Percentiles rank a stretch among this genome's conserved stretches.
phyloP scores from a whole-genome alignment of 2,329 filamentous ascomycete species.

The Ophiostoma populinum region DNA sequence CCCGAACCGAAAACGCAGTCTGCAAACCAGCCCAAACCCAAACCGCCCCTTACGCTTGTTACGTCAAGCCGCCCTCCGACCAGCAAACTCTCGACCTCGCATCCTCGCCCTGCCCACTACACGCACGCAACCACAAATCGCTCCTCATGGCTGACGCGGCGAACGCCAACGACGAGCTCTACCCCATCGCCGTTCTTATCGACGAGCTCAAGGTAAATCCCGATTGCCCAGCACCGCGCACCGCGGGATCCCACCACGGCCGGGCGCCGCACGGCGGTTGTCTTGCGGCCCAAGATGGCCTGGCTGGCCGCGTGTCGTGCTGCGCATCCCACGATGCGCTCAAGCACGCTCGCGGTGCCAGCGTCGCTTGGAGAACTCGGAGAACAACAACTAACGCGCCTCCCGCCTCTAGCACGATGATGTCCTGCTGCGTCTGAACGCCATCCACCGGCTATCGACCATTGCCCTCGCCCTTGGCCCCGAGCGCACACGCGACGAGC shows the following conservation, averaged over 20 bases:
- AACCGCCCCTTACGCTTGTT: neutral
- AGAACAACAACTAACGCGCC: constrained; percentile 6
- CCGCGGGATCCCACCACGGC: too few relatives aligned
- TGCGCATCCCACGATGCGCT: neutral
- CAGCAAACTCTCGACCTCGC: neutral
- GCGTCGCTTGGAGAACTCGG: neutral
- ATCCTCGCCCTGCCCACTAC: neutral
- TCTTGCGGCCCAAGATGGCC: neutral
- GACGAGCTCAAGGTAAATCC: constrained; percentile 85
- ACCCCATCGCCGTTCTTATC: constrained; percentile 98
- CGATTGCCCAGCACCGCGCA: neutral
- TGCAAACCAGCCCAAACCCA: too few relatives aligned
- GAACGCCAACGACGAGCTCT: constrained; percentile 93
- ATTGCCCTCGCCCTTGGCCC: constrained; percentile 92
- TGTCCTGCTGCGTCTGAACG: constrained; percentile 92
- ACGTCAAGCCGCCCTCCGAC: neutral
- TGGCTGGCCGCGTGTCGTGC: neutral
- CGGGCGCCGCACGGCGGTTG: too few relatives aligned
- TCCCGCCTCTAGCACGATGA: constrained; percentile 64
- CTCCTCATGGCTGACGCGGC: constrained; percentile 68
- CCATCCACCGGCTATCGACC: constrained; percentile 93
- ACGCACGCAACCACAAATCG: neutral
- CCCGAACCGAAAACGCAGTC: neutral
- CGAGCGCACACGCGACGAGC: constrained; percentile 92
- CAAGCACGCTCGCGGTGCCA: neutral